phyloP scores from a whole-genome alignment of 352 stramenopile genomes.

The Pythium volutum region DNA sequence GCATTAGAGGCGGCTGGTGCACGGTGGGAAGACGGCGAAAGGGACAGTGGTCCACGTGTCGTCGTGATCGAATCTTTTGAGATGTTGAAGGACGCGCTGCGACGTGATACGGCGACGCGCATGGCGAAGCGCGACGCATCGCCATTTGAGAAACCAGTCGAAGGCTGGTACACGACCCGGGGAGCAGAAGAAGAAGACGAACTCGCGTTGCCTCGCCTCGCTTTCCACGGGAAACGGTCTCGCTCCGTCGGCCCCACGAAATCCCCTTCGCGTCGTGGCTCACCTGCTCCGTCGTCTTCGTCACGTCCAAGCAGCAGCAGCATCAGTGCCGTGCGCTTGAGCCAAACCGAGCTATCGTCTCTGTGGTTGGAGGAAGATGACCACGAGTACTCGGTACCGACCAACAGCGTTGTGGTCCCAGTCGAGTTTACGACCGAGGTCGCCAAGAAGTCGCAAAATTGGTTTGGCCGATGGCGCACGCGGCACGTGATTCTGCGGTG shows the following conservation, averaged over 20 bases:
- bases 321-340: conserved; percentile 3
- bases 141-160: conserved; percentile 27
- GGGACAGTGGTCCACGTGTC: neutral
- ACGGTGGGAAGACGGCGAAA: neutral
- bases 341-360: neutral
- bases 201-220: conserved; percentile 13
- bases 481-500: conserved; percentile 47
- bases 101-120: conserved; percentile 33
- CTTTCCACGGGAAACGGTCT: conserved; percentile 4
- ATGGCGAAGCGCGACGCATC: conserved; percentile 37
- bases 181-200: neutral
- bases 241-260: neutral
- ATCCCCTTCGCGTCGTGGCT: no score
- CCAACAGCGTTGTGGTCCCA: conserved; percentile 28
- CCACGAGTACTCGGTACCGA: conserved; percentile 13
- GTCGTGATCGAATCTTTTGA: conserved; percentile 31
- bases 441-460: conserved; percentile 65
- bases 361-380: neutral
- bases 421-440: conserved; percentile 49
- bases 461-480: conserved; percentile 55
- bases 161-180: neutral
- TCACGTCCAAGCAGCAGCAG: conserved; percentile 2
- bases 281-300: neutral
- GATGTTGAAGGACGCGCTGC: conserved; percentile 36
- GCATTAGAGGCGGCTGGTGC: conserved; percentile 3